A percentile compares a stretch with the other conserved stretches of the same genome.
These are phyloP conservation scores for Aspergillus wentii DNA, from an alignment of 495 filamentous ascomycete genomes.

Conservation along the genomic window DNA sequence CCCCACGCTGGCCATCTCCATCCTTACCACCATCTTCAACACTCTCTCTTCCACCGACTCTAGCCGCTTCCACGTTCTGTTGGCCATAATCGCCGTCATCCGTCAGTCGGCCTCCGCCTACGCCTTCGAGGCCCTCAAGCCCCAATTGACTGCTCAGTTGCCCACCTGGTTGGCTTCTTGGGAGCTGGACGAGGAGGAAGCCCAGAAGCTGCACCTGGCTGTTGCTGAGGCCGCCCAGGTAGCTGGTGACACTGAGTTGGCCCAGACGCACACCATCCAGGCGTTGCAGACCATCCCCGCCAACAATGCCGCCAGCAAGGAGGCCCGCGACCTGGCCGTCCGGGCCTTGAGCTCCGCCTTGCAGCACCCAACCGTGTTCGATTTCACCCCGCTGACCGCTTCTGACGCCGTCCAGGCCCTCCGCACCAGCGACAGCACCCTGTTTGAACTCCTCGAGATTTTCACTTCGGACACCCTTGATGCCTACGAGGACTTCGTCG, in stretches of 20 bases:
- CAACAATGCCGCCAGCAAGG: conserved; percentile 60
- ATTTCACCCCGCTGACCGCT: conserved; percentile 88
- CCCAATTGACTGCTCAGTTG: conserved; percentile 68
- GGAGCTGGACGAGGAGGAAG: conserved; percentile 75
- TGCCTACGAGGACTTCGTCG: conserved; percentile 87
- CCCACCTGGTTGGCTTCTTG: conserved; percentile 78
- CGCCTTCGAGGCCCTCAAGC: conserved; percentile 74
- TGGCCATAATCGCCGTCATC: conserved; percentile 77
- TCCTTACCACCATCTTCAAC: conserved; percentile 96
- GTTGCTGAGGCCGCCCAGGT: conserved; percentile 75
- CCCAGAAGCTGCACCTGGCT: conserved; percentile 72
- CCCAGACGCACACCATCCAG: conserved; percentile 78
- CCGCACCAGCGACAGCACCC: conserved; percentile 70
- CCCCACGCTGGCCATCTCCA: conserved; percentile 74
- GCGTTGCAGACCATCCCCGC: conserved; percentile 78
- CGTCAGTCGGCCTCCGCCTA: conserved; percentile 59
- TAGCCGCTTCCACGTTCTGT: conserved; percentile 81
- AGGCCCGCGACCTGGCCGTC: conserved; percentile 76
- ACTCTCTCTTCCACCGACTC: conserved; percentile 70
- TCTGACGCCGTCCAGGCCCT: conserved; percentile 85
- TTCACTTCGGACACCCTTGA: conserved; percentile 90
- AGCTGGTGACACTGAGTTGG: conserved; percentile 67
- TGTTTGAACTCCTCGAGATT: conserved; percentile 88
- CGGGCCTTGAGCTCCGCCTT: conserved; percentile 82
- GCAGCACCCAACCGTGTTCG: conserved; percentile 69